These are phyloP conservation scores for Fonsecaea nubica DNA, from an alignment of 2,329 filamentous ascomycete genomes.

Conservation along the genomic window DNA sequence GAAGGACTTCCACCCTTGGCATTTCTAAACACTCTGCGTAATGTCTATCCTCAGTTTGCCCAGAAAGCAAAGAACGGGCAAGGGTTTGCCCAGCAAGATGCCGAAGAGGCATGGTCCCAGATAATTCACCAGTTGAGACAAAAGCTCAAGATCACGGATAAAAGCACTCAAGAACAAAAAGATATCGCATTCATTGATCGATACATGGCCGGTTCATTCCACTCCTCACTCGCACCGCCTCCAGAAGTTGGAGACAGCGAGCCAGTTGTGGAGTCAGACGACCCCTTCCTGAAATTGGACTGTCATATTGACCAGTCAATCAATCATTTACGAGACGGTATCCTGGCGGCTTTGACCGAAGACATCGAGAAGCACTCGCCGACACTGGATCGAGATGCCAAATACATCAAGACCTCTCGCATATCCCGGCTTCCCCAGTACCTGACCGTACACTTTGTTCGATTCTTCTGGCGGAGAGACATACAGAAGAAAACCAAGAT, in stretches of 20 bases:
- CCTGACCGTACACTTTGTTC: slow-evolving; percentile 93
- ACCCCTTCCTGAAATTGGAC: slow-evolving; percentile 88
- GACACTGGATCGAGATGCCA: slow-evolving; percentile 75
- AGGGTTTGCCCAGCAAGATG: slow-evolving; percentile 96
- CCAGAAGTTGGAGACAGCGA: slow-evolving; percentile 77
- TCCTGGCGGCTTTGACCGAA: slow-evolving; percentile 80
- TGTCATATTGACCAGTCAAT: slow-evolving; percentile 89
- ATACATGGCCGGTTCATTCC: slow-evolving; percentile 84
- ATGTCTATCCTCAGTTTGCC: slow-evolving; percentile 87
- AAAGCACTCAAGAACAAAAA: slow-evolving; percentile 48
- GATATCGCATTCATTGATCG: slow-evolving; percentile 82
- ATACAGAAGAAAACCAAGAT: slow-evolving; percentile 99
- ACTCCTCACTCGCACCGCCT: slow-evolving; percentile 77
- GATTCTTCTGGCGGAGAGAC: slow-evolving; percentile 97
- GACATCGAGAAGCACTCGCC: slow-evolving; percentile 89
- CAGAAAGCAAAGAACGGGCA: slow-evolving; percentile 82
- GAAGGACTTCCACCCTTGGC: slow-evolving; percentile 81
- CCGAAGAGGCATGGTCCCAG: slow-evolving; percentile 97
- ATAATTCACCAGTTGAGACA: slow-evolving; percentile 83
- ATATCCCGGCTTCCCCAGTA: slow-evolving; percentile 93
- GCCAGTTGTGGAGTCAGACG: slow-evolving; percentile 69
- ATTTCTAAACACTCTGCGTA: slow-evolving; percentile 81
- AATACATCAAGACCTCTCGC: slow-evolving; percentile 89
- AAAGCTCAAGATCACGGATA: slow-evolving; percentile 69
- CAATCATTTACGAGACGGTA: slow-evolving; percentile 90